Conservation (phyloP, 257 asterid genomes). For the Penstemon newberryi region DNA sequence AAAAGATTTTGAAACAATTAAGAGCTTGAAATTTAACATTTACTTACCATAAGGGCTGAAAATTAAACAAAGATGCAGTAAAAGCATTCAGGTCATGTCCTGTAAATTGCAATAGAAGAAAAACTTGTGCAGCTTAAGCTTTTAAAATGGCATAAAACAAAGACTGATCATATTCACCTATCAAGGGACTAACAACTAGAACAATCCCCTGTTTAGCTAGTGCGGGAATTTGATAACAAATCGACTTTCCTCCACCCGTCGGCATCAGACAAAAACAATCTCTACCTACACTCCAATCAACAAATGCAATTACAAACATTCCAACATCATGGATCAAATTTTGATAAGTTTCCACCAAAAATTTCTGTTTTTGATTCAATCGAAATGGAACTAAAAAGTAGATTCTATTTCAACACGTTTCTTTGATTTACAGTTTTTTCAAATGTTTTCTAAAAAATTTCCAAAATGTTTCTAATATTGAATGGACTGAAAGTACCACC, state of each 20-base stretch:
- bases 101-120: conserved; percentile 43
- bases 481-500: too few relatives aligned
- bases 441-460: too few relatives aligned
- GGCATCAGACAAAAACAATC: conserved; percentile 98
- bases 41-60: conserved; percentile 87
- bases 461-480: too few relatives aligned
- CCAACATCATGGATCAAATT: too few relatives aligned
- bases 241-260: conserved; percentile 98
- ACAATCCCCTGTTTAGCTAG: conserved; percentile 83
- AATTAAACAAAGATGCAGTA: conserved; percentile 27
- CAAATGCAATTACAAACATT: not conserved
- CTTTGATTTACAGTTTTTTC: too few relatives aligned
- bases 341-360: too few relatives aligned
- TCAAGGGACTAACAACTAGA: conserved; percentile 93
- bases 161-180: conserved; percentile 61
- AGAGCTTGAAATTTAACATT: conserved; percentile 13
- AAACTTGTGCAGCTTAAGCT: conserved; percentile 53
- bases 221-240: conserved; percentile 94
- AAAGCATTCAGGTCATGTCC: conserved; percentile 41
- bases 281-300: conserved; percentile 53
- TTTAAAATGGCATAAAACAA: conserved; percentile 34
- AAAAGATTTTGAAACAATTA: conserved; percentile 1
- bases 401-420: too few relatives aligned
- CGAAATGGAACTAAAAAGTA: too few relatives aligned
- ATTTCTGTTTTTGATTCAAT: too few relatives aligned